Evolutionary conservation across 495 filamentous ascomycete genomes (phyloP).

Genomic region (Cenococcum geophilum): DNA sequence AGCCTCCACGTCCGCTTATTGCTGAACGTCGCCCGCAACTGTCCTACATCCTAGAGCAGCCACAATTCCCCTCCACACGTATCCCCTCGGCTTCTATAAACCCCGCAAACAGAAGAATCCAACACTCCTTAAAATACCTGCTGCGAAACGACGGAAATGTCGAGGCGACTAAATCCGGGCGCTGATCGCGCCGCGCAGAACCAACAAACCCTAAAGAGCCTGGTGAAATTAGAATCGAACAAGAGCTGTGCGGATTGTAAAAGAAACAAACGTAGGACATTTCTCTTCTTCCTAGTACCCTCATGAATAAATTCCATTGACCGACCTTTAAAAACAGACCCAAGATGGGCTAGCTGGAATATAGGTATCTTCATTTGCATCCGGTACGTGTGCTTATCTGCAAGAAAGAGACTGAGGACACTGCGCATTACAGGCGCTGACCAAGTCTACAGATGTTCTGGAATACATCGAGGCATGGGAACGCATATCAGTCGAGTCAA

Average conservation of each 20-base stretch:
- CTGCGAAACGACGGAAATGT: constrained; percentile 54
- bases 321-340: constrained; percentile 52
- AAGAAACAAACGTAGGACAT: constrained; percentile 81
- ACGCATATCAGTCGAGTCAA: constrained; percentile 98
- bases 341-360: constrained; percentile 89
- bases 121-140: neutral
- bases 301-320: constrained; percentile 5
- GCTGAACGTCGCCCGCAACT: neutral
- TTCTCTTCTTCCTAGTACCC: neutral
- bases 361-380: constrained; percentile 82
- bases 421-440: constrained; percentile 6
- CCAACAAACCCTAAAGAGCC: constrained; percentile 79
- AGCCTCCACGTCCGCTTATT: constrained; percentile 8
- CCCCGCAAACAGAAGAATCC: neutral
- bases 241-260: constrained; percentile 98
- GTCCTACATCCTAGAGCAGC: neutral
- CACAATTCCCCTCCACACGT: neutral
- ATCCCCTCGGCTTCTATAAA: neutral
- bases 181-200: constrained; percentile 86
- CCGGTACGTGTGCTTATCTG: constrained; percentile 44
- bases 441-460: constrained; percentile 60
- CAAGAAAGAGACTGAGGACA: constrained; percentile 7
- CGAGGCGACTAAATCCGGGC: constrained; percentile 73
- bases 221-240: constrained; percentile 88
- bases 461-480: constrained; percentile 97